Conservation (phyloP, 2,329 filamentous ascomycete species). For the Aspergillus sp. region DNA sequence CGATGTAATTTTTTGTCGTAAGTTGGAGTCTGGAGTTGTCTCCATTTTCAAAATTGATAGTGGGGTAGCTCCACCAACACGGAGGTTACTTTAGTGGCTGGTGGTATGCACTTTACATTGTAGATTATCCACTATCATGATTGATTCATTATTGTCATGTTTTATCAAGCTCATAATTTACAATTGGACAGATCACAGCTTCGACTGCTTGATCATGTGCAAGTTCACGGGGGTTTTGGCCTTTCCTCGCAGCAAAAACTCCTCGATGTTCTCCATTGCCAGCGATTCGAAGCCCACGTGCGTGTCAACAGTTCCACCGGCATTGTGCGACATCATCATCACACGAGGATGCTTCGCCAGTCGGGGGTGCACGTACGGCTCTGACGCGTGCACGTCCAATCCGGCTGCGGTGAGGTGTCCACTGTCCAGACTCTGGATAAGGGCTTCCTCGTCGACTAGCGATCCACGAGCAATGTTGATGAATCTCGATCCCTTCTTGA, state of each 20-base stretch:
- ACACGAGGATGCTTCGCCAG: constrained; percentile 40
- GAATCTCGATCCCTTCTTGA: constrained; percentile 46
- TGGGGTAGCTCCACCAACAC: too few species aligned
- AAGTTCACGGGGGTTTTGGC: constrained; percentile 56
- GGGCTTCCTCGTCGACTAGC: constrained; percentile 46
- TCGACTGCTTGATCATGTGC: constrained; percentile 39
- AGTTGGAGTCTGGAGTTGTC: too few species aligned
- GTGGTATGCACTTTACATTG: too few species aligned
- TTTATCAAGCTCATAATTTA: too few species aligned
- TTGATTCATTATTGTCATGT: too few species aligned
- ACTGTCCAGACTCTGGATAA: constrained; percentile 43
- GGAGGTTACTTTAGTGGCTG: too few species aligned
- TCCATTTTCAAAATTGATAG: too few species aligned
- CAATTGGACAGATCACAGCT: too few species aligned
- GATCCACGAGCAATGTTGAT: constrained; percentile 51
- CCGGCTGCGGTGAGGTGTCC: constrained; percentile 46
- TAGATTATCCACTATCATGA: too few species aligned
- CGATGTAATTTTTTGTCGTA: too few species aligned
- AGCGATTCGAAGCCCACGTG: constrained; percentile 46
- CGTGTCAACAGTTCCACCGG: constrained; percentile 45
- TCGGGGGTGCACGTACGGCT: constrained; percentile 46
- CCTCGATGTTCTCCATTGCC: constrained; percentile 44
- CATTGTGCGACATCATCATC: constrained; percentile 45
- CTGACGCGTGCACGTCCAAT: constrained; percentile 52
- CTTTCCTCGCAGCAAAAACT: constrained; percentile 29